Base-by-base conservation (phyloP, 768 basidiomycete genomes). In the Gloeophyllum trabeum region DNA sequence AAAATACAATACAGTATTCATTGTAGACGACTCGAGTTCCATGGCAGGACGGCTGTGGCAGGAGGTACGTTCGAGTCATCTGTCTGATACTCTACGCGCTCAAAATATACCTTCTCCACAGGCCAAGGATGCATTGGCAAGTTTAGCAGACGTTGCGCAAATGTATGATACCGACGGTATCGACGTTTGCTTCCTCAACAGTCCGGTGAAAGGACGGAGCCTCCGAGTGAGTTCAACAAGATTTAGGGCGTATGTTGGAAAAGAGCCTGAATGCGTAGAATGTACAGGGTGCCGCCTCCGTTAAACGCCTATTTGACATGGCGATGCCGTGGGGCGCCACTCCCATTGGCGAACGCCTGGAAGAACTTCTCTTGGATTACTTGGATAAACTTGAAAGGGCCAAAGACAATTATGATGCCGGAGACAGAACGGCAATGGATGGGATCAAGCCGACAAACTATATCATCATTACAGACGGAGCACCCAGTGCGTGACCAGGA, bases 391-490 rank as follows among this genome's bases (percentile, higher is more conserved):
- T 63, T 6, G 62, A 67, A 38, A 19, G 37, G 5, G 70, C 63
- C 2, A 52, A 58, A 25, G 46, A 42, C 23, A 45, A 23, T 36
- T 51, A 49, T 13, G 47, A 48, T 4, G 53, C 41, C 4, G 60
- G 58, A 6, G 53, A 59, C 20, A 4, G 14, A 5, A 32, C 30
- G 4, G 50, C 54, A 1, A 41, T 61, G 40, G 54, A 59, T 41
- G 48, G 50, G 24, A 63, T 76, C 12, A 80, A 76, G 48, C 74
- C 73, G 0, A 54, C 76, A 19, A 81, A 79, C 48, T 70, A 67
- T 38, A 66, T 82, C 7, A 58, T 81, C 21, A 64, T 82, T 26
- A 81, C 79, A 0, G 80, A 81, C 48, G 79, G 79, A n/a, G 66
- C 57, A 3, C 67, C 79, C 1, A 70, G 77, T 79, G 43, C 48